Base-by-base conservation (phyloP, 176 grass and related monocot species). In the Canna indica region DNA sequence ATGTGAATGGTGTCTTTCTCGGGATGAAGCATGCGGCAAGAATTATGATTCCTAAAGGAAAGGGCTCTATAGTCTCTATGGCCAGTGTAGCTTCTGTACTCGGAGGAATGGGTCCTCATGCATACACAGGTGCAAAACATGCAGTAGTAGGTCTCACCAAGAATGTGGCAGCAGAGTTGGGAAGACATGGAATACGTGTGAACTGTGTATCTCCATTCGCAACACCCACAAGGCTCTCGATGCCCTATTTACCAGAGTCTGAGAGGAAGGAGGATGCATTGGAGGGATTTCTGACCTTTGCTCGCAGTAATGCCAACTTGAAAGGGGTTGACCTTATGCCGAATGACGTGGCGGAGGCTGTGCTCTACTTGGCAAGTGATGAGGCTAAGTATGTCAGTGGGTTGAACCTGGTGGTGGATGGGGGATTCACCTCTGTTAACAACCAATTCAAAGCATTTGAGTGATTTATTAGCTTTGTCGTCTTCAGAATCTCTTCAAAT, bases 21-120 rank as follows among this genome's bases (percentile, higher is more conserved):
- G 93, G 93, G 48, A 91, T 91, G 88, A 96, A 96, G 52, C 93
- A 96, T 29, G 93, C 93, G 11, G 81, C 83, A 10, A 75, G 88
- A n/a, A 13, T 76, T 52, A 96, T 96, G 88, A 87, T 96, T 68
- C 92, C 92, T 0, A 47, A 13, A 16, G 67, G 27, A 17, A 82
- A 74, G 42, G 88, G 92, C 1, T 89, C 83, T 29, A 91, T 96
- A 61, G 70, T 96, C 47, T 96, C 83, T 3, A 22, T 91, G 29
- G 86, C 74, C 1, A 91, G 92, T 1, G 81, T 86, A 15, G 66
- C 88, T 24, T 83, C 81, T 34, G 85, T 78, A 8, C 16, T 87
- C 0, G 88, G 76, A 63, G 92, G 86, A 57, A 0, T 81, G 66
- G 88, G 86, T 8, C 92, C 88, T n/a, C 83, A 91, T 48, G 81